phyloP scores from a whole-genome alignment of 1,139 yeast genomes.

The Taphrina deformans region DNA sequence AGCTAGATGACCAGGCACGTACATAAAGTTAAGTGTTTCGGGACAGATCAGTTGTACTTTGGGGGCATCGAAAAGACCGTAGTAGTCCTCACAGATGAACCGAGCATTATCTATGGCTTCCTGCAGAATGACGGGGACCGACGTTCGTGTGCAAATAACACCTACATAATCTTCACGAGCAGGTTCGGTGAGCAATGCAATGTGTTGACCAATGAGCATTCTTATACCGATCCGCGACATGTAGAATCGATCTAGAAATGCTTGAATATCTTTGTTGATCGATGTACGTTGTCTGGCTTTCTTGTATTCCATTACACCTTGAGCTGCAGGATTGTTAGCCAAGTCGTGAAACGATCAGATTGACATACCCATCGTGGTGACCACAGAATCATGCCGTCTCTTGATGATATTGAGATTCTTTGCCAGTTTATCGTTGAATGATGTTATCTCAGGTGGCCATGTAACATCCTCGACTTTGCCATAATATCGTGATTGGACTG shows the following conservation, averaged over 20 bases:
- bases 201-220: constrained; percentile 86
- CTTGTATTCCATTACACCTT: constrained; percentile 91
- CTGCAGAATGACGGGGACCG: constrained; percentile 73
- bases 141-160: constrained; percentile 77
- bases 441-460: constrained; percentile 76
- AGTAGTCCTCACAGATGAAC: constrained; percentile 83
- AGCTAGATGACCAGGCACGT: constrained; percentile 84
- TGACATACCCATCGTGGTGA: constrained; percentile 64
- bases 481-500: constrained; percentile 54
- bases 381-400: constrained; percentile 87
- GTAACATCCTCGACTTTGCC: constrained; percentile 57
- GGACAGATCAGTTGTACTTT: constrained; percentile 74
- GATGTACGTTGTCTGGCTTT: constrained; percentile 40
- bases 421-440: constrained; percentile 67
- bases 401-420: constrained; percentile 70
- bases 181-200: constrained; percentile 67
- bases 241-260: constrained; percentile 77
- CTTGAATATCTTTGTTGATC: constrained; percentile 63
- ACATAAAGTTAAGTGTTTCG: constrained; percentile 70
- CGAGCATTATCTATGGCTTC: constrained; percentile 86
- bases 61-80: constrained; percentile 80
- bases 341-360: neutral
- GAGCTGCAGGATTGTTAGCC: constrained; percentile 51
- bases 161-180: constrained; percentile 74
- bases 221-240: constrained; percentile 86